These are phyloP conservation scores for Durotheca rogersii DNA, from an alignment of 495 filamentous ascomycete species.

Conservation along the genomic window DNA sequence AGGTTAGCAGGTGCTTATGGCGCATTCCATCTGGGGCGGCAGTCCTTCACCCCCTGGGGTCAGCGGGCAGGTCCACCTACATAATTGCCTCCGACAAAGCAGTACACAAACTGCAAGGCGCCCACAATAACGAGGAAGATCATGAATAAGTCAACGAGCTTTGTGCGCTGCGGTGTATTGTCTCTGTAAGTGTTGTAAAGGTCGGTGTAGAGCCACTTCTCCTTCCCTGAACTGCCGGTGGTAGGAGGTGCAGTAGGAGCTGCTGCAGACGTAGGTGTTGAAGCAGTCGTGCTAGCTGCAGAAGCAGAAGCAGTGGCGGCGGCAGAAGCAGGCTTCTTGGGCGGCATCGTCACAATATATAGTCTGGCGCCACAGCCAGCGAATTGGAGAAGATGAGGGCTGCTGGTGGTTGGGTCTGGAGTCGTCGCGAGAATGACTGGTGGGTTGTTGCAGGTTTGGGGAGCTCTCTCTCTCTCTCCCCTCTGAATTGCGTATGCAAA, in stretches of 20 bases:
- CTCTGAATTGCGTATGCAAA: constrained; percentile 27
- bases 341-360: constrained; percentile 25
- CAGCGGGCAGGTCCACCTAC: constrained; percentile 56
- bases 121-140: constrained; percentile 83
- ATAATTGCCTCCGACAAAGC: constrained; percentile 89
- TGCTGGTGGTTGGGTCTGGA: constrained; percentile 1
- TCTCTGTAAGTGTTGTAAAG: constrained; percentile 61
- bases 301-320: constrained; percentile 10
- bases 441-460: constrained; percentile 1
- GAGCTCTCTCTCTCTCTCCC: too few species aligned
- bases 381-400: background rate
- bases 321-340: constrained; percentile 30
- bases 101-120: constrained; percentile 90
- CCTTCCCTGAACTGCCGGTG: constrained; percentile 37
- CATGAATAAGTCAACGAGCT: constrained; percentile 92
- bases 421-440: constrained; percentile 4
- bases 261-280: constrained; percentile 1
- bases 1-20: constrained; percentile 18
- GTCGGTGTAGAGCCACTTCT: constrained; percentile 60
- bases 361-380: background rate
- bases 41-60: too few species aligned
- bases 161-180: constrained; percentile 82
- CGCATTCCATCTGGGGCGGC: too few species aligned
- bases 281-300: background rate
- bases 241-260: constrained; percentile 5